Evolutionary conservation across 108 stramenopile genomes (phyloP).

Genomic region (Chaetoceros tenuissimus): DNA sequence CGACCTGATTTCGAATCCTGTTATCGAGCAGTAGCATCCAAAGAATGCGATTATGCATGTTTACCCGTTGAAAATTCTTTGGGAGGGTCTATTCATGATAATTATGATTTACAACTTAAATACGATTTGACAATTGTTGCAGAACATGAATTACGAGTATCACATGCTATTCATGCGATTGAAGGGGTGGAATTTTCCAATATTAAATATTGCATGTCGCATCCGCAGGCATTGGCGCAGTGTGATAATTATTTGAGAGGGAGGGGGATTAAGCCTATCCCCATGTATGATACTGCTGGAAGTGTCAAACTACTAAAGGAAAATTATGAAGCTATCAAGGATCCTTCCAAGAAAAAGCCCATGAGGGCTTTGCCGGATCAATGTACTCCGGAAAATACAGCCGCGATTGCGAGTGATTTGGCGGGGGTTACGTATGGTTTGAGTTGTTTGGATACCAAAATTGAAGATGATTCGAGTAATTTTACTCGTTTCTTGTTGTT

Average conservation of each 20-base stretch:
- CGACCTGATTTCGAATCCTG: conserved; percentile 89
- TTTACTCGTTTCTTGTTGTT: conserved; percentile 95
- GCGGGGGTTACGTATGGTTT: conserved; percentile 87
- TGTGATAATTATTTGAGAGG: conserved; percentile 92
- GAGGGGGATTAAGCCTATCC: conserved; percentile 62
- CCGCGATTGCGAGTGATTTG: conserved; percentile 90
- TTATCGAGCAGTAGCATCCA: conserved; percentile 90
- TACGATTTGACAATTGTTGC: conserved; percentile 76
- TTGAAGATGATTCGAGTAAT: conserved; percentile 96
- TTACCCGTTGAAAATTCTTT: conserved; percentile 95
- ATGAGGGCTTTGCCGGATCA: conserved; percentile 41
- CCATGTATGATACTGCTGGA: conserved; percentile 95
- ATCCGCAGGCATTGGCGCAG: conserved; percentile 96
- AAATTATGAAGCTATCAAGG: conserved; percentile 8
- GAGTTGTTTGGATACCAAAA: conserved; percentile 81
- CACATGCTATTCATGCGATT: conserved; percentile 84
- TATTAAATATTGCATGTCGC: conserved; percentile 88
- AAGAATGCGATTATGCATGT: conserved; percentile 92
- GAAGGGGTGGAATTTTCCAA: conserved; percentile 60
- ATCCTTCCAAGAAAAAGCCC: background rate
- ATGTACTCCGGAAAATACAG: conserved; percentile 83
- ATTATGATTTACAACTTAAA: conserved; percentile 94
- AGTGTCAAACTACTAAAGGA: conserved; percentile 92
- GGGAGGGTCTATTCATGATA: conserved; percentile 97
- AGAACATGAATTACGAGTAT: conserved; percentile 94